These are phyloP conservation scores for Microbotryum violaceum DNA, from an alignment of 1,284 basidiomycete genomes.

Conservation along the genomic window DNA sequence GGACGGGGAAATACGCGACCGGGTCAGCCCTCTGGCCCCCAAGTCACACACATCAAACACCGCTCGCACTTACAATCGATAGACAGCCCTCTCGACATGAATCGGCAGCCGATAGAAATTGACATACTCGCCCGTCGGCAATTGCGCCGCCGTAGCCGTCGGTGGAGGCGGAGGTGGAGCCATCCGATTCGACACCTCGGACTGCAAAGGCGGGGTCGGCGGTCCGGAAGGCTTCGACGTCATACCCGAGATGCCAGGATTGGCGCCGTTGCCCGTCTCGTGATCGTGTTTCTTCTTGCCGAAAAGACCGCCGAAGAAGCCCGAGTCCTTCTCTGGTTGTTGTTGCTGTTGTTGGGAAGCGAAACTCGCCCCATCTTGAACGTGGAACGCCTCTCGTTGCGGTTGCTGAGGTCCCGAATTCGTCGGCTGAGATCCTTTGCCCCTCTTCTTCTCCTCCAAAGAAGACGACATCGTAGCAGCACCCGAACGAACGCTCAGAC, in stretches of 20 bases:
- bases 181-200: conserved; percentile 2
- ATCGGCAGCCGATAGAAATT: conserved; percentile 82
- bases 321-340: conserved; percentile 35
- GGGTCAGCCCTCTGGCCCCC: too few relatives aligned
- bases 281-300: conserved; percentile 72
- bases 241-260: conserved; percentile 1
- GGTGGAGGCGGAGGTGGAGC: conserved; percentile 60
- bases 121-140: conserved; percentile 50
- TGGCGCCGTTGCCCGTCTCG: conserved; percentile 31
- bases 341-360: background rate
- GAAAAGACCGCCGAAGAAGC: conserved; percentile 84
- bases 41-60: conserved; percentile 3
- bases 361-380: conserved; percentile 5
- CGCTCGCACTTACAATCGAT: conserved; percentile 59
- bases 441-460: conserved; percentile 43
- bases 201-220: background rate
- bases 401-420: too few relatives aligned
- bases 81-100: conserved; percentile 95
- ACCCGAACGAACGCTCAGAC: conserved; percentile 12
- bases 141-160: conserved; percentile 36
- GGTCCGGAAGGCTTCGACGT: background rate
- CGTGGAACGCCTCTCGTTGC: too few relatives aligned
- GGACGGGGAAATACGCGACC: too few relatives aligned
- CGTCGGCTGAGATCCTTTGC: conserved; percentile 2
- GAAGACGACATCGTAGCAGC: background rate